Evolutionary conservation across 2,329 filamentous ascomycete genomes (phyloP).

Genomic region (Boeremia exigua): DNA sequence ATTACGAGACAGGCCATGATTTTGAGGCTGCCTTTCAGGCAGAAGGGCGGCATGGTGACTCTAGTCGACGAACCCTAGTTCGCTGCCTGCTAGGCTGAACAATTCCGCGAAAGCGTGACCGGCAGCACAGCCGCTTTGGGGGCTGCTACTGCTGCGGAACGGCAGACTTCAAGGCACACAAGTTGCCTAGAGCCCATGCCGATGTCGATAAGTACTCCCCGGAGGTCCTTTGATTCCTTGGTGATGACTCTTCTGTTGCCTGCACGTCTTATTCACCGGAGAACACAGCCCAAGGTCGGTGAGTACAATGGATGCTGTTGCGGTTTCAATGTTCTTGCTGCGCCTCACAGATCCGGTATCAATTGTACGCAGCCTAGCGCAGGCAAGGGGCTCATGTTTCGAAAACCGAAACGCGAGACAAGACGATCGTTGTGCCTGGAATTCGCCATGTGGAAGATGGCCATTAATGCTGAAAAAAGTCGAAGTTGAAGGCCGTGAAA

Average conservation of each 20-base stretch:
- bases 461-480: constrained; percentile 3
- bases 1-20: constrained; percentile 32
- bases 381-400: constrained; percentile 3
- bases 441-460: not conserved
- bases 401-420: constrained; percentile 16
- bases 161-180: constrained; percentile 41
- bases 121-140: constrained; percentile 36
- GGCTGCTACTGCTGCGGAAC: constrained; percentile 23
- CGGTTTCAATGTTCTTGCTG: constrained; percentile 23
- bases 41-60: constrained; percentile 28
- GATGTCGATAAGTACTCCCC: constrained; percentile 38
- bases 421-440: constrained; percentile 12
- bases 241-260: constrained; percentile 24
- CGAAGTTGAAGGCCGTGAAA: constrained; percentile 17
- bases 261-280: constrained; percentile 34
- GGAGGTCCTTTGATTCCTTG: constrained; percentile 28
- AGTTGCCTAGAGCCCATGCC: constrained; percentile 13
- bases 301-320: constrained; percentile 18
- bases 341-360: constrained; percentile 23
- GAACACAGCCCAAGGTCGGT: constrained; percentile 36
- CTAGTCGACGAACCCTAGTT: constrained; percentile 33
- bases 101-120: constrained; percentile 23
- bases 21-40: constrained; percentile 30
- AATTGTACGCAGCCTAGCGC: constrained; percentile 4
- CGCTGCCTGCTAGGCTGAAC: constrained; percentile 39